Evolutionary conservation across 1,284 basidiomycete species (phyloP).

Genomic region (Papiliotrema flavescens): DNA sequence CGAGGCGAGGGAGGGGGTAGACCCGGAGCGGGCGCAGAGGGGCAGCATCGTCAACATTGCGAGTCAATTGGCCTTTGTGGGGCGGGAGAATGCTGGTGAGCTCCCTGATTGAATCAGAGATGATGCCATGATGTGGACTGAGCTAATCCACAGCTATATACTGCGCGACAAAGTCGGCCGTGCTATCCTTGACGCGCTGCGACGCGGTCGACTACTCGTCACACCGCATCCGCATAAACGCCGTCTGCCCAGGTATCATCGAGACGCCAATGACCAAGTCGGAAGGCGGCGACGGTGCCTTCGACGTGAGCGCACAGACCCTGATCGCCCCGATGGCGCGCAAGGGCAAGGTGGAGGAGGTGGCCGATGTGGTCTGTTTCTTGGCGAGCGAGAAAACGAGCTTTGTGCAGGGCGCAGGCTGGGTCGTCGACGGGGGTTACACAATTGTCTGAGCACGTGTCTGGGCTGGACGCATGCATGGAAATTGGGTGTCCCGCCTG

Average conservation of each 20-base stretch:
- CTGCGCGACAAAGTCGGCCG: slow-evolving; percentile 19
- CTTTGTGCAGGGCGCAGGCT: slow-evolving; percentile 31
- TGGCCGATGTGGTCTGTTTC: slow-evolving; percentile 34
- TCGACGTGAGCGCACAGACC: slow-evolving; percentile 2
- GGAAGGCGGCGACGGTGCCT: background rate
- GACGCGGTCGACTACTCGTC: slow-evolving; percentile 22
- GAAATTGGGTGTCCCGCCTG: no score
- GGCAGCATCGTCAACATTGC: background rate
- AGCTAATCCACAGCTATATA: slow-evolving; percentile 14
- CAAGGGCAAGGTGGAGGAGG: slow-evolving; percentile 25
- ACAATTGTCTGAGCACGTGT: slow-evolving; percentile 11
- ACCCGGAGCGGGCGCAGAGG: slow-evolving; percentile 13
- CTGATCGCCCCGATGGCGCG: slow-evolving; percentile 26
- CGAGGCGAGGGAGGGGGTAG: slow-evolving; percentile 2
- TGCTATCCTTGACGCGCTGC: slow-evolving; percentile 22
- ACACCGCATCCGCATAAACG: slow-evolving; percentile 21
- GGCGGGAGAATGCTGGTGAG: slow-evolving; percentile 23
- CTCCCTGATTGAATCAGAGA: background rate
- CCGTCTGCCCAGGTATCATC: slow-evolving; percentile 21
- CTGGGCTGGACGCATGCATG: no score
- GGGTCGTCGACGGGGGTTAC: slow-evolving; percentile 34
- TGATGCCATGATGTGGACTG: background rate
- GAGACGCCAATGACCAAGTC: slow-evolving; percentile 20
- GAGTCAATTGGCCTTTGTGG: slow-evolving; percentile 7
- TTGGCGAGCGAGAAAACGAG: slow-evolving; percentile 23